Evolutionary conservation across 2,329 filamentous ascomycete genomes (phyloP).

Genomic region (Sarocladiaceae sp.): DNA sequence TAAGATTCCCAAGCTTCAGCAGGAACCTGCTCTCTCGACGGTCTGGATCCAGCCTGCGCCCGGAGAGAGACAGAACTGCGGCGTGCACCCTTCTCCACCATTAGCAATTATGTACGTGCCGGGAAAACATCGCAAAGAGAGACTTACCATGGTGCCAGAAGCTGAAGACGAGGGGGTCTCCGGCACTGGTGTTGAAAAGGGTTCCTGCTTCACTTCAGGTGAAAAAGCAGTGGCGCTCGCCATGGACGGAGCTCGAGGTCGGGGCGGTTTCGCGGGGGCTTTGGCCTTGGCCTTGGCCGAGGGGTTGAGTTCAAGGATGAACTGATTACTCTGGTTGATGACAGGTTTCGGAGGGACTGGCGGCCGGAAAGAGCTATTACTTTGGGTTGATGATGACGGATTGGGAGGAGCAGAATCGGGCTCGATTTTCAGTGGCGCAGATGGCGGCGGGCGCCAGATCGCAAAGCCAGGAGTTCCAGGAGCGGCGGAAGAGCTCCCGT

Average conservation of each 20-base stretch:
- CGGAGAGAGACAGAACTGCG: conserved; percentile 22
- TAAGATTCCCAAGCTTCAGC: conserved; percentile 41
- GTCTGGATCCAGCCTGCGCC: conserved; percentile 26
- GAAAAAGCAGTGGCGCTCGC: conserved; percentile 15
- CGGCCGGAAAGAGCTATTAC: conserved; percentile 28
- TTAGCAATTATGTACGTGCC: background rate
- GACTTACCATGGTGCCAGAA: conserved; percentile 20
- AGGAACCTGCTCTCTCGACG: conserved; percentile 37
- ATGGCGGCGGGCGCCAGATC: conserved; percentile 29
- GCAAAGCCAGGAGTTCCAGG: conserved; percentile 27
- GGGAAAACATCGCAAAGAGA: background rate
- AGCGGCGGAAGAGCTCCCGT: background rate
- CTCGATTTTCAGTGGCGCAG: conserved; percentile 15
- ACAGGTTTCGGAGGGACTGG: conserved; percentile 32
- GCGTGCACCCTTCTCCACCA: conserved; percentile 18
- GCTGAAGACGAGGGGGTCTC: conserved; percentile 19
- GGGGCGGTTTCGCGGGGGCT: conserved; percentile 25
- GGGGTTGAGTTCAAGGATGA: conserved; percentile 30
- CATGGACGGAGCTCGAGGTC: conserved; percentile 17
- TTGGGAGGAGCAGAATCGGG: conserved; percentile 14
- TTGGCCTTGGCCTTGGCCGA: conserved; percentile 27
- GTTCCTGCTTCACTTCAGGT: conserved; percentile 24
- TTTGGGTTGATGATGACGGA: conserved; percentile 10
- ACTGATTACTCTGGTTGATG: conserved; percentile 26
- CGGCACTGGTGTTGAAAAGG: conserved; percentile 21